phyloP scores from a whole-genome alignment of 2,329 filamentous ascomycete species.

The Graphiopsis chlorocephala region DNA sequence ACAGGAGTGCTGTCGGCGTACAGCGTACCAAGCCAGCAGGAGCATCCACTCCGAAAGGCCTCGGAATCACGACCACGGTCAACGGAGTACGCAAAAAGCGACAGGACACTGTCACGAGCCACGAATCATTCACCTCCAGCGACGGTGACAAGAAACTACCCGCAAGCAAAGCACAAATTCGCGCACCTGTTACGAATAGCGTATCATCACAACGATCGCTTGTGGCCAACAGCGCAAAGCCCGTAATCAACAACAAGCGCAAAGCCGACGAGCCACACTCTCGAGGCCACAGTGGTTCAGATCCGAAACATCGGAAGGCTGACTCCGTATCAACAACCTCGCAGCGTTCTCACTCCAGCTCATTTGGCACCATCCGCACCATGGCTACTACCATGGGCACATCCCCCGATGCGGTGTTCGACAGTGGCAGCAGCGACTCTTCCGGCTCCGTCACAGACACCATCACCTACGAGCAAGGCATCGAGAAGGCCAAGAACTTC shows the following conservation, averaged over 20 bases:
- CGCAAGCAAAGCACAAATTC: slow-evolving; percentile 18
- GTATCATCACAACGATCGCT: slow-evolving; percentile 34
- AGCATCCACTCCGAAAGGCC: slow-evolving; percentile 42
- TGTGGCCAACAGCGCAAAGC: slow-evolving; percentile 21
- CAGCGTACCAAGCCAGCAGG: slow-evolving; percentile 26
- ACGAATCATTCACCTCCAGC: slow-evolving; percentile 21
- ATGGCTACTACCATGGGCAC: slow-evolving; percentile 16
- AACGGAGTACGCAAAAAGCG: slow-evolving; percentile 34
- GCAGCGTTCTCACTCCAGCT: slow-evolving; percentile 26
- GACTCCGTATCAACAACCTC: slow-evolving; percentile 33
- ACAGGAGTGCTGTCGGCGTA: slow-evolving; percentile 26
- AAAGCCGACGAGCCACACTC: slow-evolving; percentile 41
- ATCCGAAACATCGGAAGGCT: slow-evolving; percentile 34
- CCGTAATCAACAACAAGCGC: slow-evolving; percentile 25
- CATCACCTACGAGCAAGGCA: slow-evolving; percentile 42
- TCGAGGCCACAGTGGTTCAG: slow-evolving; percentile 24
- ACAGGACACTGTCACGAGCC: slow-evolving; percentile 33
- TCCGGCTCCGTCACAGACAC: slow-evolving; percentile 23
- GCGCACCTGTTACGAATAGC: slow-evolving; percentile 35
- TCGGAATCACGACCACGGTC: slow-evolving; percentile 38
- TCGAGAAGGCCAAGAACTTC: slow-evolving; percentile 51
- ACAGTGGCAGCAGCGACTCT: slow-evolving; percentile 26
- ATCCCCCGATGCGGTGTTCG: slow-evolving; percentile 15
- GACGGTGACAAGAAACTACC: slow-evolving; percentile 22
- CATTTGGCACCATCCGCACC: slow-evolving; percentile 23